Evolutionary conservation across 768 basidiomycete species (phyloP), one percentile per base, ranked within the genome.

Genomic region (Cystobasidium tubakii): DNA sequence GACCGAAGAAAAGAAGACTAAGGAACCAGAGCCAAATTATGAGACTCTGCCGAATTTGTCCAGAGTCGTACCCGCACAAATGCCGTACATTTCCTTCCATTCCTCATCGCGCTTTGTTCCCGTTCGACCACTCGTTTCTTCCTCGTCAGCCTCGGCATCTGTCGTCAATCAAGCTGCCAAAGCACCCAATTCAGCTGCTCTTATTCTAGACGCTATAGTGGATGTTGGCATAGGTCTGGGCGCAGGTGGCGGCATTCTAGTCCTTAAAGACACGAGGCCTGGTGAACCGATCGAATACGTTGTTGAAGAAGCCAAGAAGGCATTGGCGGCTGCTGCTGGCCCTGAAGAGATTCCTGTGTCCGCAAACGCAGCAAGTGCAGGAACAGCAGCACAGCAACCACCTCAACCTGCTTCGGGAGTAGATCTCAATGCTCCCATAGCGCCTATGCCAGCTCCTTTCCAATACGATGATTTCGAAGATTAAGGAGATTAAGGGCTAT

Each of bases 61-160:
- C 23, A 88, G 96, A 62, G 94, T 97, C 25, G 91, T 90, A 1
- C 91, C 94, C 23, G 87, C 88, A 0, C 96, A 99, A 80, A 83
- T 95, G 31, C 83, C 86, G n/a, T 87, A 89, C 81, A 86, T 98
- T 79, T 85, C 86, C 60, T 95, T 98, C 86, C 88, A 91, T 0
- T 75, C 83, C 13, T 87, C 88, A 42, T 85, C 87, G 33, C 87
- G 92, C 62, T 99, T 92, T 81, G 88, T 90, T 76, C 96, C 96
- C 27, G 90, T 97, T 19, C 87, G 95, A 42, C 85, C 90, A 0
- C 87, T 95, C 55, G 87, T 88, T 29, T 83, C 76, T 43, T 33
- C 77, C n/a, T 80, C 82, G 50, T 33, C 50, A 29, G 21, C 74
- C 1, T 39, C 70, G 19, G 62, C 66, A 13, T 27, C 84, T 86